Evolutionary conservation across 768 basidiomycete genomes (phyloP).

Genomic region (Lactifluus hygrophoroides): DNA sequence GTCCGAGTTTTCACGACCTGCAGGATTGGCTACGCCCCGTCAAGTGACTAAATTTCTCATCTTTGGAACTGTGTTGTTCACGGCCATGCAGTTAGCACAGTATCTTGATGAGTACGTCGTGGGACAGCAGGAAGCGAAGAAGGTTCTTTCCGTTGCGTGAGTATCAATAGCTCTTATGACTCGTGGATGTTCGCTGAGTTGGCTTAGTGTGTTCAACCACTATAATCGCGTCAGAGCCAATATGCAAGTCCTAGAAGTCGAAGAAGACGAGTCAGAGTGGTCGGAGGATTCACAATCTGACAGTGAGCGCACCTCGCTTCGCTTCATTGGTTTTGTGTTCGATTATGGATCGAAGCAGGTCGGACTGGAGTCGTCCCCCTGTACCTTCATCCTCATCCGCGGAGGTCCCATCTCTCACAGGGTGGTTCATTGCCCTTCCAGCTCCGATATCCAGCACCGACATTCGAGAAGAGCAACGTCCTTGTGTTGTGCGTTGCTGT

Average conservation of each 20-base stretch:
- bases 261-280: constrained; percentile 26
- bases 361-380: constrained; percentile 40
- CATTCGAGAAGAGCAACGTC: constrained; percentile 95
- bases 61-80: background rate
- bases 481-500: constrained; percentile 62
- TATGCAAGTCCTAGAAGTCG: constrained; percentile 40
- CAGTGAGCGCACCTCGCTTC: constrained; percentile 23
- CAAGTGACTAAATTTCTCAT: constrained; percentile 30
- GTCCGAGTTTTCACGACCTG: constrained; percentile 6
- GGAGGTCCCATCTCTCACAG: constrained; percentile 17
- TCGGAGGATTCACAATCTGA: constrained; percentile 22
- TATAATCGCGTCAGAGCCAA: constrained; percentile 83
- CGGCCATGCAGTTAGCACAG: constrained; percentile 52
- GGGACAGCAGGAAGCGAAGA: constrained; percentile 90
- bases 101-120: constrained; percentile 87
- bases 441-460: constrained; percentile 38
- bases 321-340: background rate
- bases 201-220: constrained; percentile 81
- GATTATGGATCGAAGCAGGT: constrained; percentile 3
- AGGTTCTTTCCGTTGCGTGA: constrained; percentile 88
- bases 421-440: constrained; percentile 26
- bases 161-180: constrained; percentile 28
- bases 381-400: constrained; percentile 52
- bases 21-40: constrained; percentile 38
- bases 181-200: background rate